Evolutionary conservation across 169 alveolate genomes (phyloP), one percentile per base, ranked within the genome.

Genomic region (Babesia caballi): DNA sequence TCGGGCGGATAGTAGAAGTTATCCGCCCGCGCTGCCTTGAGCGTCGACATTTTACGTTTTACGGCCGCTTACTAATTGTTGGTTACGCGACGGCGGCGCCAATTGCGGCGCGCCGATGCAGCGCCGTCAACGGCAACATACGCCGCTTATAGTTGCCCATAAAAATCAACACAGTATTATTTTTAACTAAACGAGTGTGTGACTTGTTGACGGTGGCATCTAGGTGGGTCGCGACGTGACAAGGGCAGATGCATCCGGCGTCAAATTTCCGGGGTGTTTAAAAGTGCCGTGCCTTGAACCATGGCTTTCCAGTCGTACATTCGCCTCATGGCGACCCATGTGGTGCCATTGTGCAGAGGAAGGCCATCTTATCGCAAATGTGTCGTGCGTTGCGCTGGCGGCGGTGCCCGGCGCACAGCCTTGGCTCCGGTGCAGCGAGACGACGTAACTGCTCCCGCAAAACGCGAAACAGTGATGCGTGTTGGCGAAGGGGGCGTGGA

Each of bases 11-110:
- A 86, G 59, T 86, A 86, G 63, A 86, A 86, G 75, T 86, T 86
- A 75, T 86, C 92, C 17, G 92, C 92, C 52, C 92, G 56, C 3
- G 92, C 88, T 2, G 92, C 92, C 69, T 86, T 86, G 44, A 86
- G 67, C 21, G 92, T 83, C 23, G 86, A 56, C 92, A 86, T 86
- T 32, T 21, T 66, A 40, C 15, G 11, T 46, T 27, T 7, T 4
- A 2, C 61, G 12, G 54, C 42, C 32, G 21, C 8, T 4, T 52
- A 15, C 5, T 30, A 32, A 8, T 19, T 5, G 1, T 4, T 38
- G 7, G 3, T 1, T n/a, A n/a, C n/a, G n/a, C n/a, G n/a, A n/a
- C n/a, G n/a, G n/a, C n/a, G n/a, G n/a, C n/a, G n/a, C n/a, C n/a
- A 4, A 38, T 38, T 17, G 44, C 1, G 14, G 14, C 44, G 44